These are phyloP conservation scores for Hericium rajendrae DNA, from an alignment of 768 basidiomycete species.

Conservation along the genomic window DNA sequence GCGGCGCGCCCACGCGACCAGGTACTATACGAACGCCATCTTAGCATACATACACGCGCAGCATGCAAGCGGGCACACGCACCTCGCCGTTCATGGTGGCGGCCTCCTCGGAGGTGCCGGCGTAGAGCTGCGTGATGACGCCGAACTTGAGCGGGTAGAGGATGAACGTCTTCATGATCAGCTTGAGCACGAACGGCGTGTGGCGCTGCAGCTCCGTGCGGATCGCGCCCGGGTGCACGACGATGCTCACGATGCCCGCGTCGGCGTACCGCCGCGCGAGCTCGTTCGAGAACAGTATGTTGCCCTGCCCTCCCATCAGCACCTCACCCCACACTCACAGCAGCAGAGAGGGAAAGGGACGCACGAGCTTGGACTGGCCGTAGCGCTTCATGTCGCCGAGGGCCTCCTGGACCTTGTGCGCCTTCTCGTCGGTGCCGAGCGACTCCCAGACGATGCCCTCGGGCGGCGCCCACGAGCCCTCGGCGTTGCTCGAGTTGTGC, in stretches of 20 bases:
- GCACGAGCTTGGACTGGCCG: constrained; percentile 13
- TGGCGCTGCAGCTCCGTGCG: constrained; percentile 9
- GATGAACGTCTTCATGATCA: background rate
- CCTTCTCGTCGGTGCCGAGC: background rate
- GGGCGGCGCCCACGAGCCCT: constrained; percentile 17
- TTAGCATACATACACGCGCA: background rate
- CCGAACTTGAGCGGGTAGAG: constrained; percentile 4
- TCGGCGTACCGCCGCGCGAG: constrained; percentile 31
- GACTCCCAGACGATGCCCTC: constrained; percentile 15
- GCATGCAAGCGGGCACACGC: background rate
- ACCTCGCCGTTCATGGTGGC: constrained; percentile 14
- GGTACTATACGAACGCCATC: constrained; percentile 7
- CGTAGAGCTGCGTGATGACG: constrained; percentile 20
- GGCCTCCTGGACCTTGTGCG: constrained; percentile 2
- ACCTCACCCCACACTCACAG: background rate
- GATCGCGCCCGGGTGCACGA: constrained; percentile 32
- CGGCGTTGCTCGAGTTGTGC: constrained; percentile 17
- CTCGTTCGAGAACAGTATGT: constrained; percentile 34
- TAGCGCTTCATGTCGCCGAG: constrained; percentile 5
- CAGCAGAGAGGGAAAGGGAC: background rate
- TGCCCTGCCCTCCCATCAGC: constrained; percentile 24
- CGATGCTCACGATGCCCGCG: constrained; percentile 34
- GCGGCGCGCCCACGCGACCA: constrained; percentile 16
- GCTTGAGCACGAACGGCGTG: background rate
- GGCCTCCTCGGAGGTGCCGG: constrained; percentile 17